phyloP scores from a whole-genome alignment of 192 early-diverging fungal species.

The Ambispora gerdemannii region DNA sequence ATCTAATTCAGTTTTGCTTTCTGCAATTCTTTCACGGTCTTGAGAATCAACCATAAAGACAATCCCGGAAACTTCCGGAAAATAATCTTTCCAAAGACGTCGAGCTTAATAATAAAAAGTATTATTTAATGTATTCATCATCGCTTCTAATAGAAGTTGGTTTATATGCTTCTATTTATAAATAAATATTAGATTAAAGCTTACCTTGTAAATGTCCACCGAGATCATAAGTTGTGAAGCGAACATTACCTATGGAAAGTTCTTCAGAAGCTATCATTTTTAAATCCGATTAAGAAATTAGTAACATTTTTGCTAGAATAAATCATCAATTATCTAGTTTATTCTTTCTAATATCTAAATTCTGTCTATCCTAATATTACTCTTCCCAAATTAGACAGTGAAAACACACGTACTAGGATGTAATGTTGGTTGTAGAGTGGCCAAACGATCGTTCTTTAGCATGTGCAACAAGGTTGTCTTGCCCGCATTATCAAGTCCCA shows the following conservation, averaged over 20 bases:
- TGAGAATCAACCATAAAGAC: constrained; percentile 96
- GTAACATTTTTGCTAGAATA: constrained; percentile 8
- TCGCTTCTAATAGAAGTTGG: too few relatives aligned
- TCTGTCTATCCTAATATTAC: background rate
- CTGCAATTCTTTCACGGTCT: constrained; percentile 78
- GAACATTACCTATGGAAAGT: constrained; percentile 93
- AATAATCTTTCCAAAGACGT: constrained; percentile 98
- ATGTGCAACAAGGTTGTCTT: constrained; percentile 99
- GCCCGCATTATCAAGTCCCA: constrained; percentile 97
- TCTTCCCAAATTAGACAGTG: background rate
- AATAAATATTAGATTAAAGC: background rate
- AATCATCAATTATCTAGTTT: background rate
- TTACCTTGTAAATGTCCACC: constrained; percentile 93
- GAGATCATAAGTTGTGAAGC: constrained; percentile 97
- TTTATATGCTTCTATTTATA: background rate
- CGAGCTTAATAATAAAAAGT: constrained; percentile 67
- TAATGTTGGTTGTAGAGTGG: constrained; percentile 89
- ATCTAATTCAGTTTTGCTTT: constrained; percentile 94
- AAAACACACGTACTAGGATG: constrained; percentile 81
- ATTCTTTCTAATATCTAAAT: constrained; percentile 3
- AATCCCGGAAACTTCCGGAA: constrained; percentile 96
- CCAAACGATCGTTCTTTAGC: constrained; percentile 98
- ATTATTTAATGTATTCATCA: too few relatives aligned
- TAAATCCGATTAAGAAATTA: constrained; percentile 10
- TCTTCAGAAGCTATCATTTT: constrained; percentile 83